Evolutionary conservation across 2,329 filamentous ascomycete genomes (phyloP), one percentile per base, ranked within the genome.

Genomic region (Hypoxylon sp.): DNA sequence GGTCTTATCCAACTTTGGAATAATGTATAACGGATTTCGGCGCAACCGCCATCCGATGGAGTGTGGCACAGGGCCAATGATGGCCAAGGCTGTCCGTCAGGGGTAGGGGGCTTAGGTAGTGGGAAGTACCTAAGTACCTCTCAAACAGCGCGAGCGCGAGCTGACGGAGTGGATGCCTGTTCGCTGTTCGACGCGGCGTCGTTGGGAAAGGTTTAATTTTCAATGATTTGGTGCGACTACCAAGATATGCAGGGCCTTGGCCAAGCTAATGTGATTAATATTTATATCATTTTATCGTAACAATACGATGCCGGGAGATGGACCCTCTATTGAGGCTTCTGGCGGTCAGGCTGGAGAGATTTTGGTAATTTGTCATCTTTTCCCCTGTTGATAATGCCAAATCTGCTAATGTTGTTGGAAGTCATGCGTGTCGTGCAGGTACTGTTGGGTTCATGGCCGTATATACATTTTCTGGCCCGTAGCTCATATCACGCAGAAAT

Each of bases 401-500:
- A 57, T 50, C 43, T 60, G 51, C 71, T 74, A 68, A 75, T 57
- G 43, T 38, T 34, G 34, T 46, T 59, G 50, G 45, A 65, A 76
- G 74, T 75, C 73, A 43, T 76, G 74, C 43, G 68, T 75, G 2
- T 65, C 93, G 59, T 98, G 94, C 79, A 87, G 94, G 72, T 69
- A 67, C 21, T 38, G 52, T 64, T 67, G 34, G 30, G 19, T 67
- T 50, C 14, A 56, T 34, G 17, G 49, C 19, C 21, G 17, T 21
- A 9, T 41, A 28, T 58, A 19, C 28, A 30, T 7, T 21, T 21
- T 28, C 28, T 60, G 32, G 19, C 51, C 10, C 36, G 52, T 63
- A 55, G 58, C 90, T 71, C 78, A 90, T 96, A 28, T 86, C 93
- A 58, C 97, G 94, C 79, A 87, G 94, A 71, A 90, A 90, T 75